phyloP scores from a whole-genome alignment of 2,329 filamentous ascomycete species.

The Xylaria hypoxylon region DNA sequence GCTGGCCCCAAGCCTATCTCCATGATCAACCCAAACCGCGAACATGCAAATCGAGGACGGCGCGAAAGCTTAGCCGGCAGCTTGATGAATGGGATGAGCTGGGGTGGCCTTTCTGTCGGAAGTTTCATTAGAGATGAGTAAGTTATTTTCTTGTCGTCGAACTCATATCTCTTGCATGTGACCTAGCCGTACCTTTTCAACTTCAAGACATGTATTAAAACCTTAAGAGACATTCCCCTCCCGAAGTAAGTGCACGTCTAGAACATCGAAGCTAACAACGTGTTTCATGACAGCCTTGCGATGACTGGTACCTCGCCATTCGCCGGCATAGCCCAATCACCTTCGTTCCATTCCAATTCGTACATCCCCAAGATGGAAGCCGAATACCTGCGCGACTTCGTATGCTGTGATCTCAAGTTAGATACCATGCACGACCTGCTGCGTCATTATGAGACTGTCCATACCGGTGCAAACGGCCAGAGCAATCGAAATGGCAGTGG shows the following conservation, averaged over 20 bases:
- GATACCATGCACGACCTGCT: conserved; percentile 94
- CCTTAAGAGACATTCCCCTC: conserved; percentile 41
- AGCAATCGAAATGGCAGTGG: conserved; percentile 46
- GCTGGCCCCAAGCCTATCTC: conserved; percentile 75
- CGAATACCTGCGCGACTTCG: conserved; percentile 97
- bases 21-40: conserved; percentile 73
- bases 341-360: conserved; percentile 95
- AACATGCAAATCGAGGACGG: conserved; percentile 66
- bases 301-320: conserved; percentile 98
- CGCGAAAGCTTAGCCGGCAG: conserved; percentile 73
- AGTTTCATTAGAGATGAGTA: conserved; percentile 99
- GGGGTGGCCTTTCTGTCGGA: conserved; percentile 94
- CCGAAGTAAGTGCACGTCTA: conserved; percentile 24
- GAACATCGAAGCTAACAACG: conserved; percentile 42
- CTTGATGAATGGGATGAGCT: conserved; percentile 88
- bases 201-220: conserved; percentile 33
- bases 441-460: conserved; percentile 95
- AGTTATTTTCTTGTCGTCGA: conserved; percentile 58
- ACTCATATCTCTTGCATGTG: conserved; percentile 7
- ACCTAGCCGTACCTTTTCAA: not conserved
- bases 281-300: conserved; percentile 74
- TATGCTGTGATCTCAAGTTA: conserved; percentile 90
- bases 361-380: conserved; percentile 97
- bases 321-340: conserved; percentile 79
- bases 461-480: conserved; percentile 74